Conservation (phyloP, 192 early-diverging fungal species). For the Tieghemiomyces parasiticus region DNA sequence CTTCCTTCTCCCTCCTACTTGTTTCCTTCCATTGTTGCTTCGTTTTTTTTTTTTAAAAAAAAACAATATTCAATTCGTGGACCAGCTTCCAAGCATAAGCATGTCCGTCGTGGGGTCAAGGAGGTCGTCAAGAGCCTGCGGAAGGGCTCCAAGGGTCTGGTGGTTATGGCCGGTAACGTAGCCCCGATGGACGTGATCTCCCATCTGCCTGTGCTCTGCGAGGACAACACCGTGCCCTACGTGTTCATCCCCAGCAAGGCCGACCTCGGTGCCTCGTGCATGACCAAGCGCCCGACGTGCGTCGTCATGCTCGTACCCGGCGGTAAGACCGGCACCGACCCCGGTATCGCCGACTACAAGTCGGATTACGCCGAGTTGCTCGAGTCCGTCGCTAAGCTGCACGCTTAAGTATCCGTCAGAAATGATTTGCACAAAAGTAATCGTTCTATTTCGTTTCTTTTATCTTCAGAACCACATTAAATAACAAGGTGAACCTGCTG, state of each 20-base stretch:
- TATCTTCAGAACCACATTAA: too few species aligned
- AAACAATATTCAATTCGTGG: too few species aligned
- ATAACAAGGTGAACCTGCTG: too few species aligned
- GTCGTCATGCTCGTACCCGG: conserved; percentile 78
- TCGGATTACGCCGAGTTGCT: conserved; percentile 73
- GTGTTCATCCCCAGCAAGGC: conserved; percentile 91
- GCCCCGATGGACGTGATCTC: conserved; percentile 95
- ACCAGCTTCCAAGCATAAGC: conserved; percentile 69
- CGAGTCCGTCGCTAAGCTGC: conserved; percentile 51
- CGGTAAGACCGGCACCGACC: conserved; percentile 52
- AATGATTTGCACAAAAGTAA: too few species aligned
- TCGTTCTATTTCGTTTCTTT: too few species aligned
- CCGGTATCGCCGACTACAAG: conserved; percentile 68
- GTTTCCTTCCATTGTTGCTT: too few species aligned
- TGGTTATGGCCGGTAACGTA: conserved; percentile 92
- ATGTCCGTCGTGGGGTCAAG: conserved; percentile 89
- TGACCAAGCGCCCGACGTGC: conserved; percentile 91
- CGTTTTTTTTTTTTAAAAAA: too few species aligned
- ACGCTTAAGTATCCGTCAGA: too few species aligned
- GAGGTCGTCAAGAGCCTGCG: conserved; percentile 94
- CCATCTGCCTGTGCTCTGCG: conserved; percentile 94
- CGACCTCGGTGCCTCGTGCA: conserved; percentile 81
- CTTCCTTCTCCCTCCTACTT: too few species aligned
- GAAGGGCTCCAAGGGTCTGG: conserved; percentile 89
- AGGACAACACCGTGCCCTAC: conserved; percentile 89